phyloP scores from a whole-genome alignment of 208 protist species.

The Trypanosoma congolense region DNA sequence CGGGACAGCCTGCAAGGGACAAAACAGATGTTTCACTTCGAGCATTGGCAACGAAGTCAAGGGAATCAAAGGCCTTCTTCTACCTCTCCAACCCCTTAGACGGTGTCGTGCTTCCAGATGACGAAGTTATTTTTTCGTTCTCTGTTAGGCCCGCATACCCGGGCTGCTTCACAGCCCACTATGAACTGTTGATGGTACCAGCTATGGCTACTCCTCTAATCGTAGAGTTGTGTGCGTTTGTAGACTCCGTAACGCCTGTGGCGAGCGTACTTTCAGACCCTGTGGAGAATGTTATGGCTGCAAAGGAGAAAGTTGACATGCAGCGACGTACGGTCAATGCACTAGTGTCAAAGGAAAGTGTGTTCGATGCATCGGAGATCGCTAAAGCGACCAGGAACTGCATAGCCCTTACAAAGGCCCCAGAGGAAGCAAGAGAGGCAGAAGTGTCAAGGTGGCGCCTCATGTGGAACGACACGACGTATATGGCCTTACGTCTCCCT shows the following conservation, averaged over 20 bases:
- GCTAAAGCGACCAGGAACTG: constrained; percentile 17
- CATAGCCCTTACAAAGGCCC: neutral
- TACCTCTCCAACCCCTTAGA: constrained; percentile 55
- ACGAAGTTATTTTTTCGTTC: constrained; percentile 53
- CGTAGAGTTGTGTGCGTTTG: constrained; percentile 52
- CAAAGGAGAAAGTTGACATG: constrained; percentile 33
- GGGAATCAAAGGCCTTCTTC: constrained; percentile 38
- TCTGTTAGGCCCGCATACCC: constrained; percentile 46
- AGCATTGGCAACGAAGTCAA: constrained; percentile 31
- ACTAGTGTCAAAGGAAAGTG: constrained; percentile 19
- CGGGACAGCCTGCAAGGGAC: neutral
- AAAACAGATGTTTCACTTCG: constrained; percentile 23
- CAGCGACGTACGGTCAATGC: constrained; percentile 44
- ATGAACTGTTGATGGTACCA: constrained; percentile 81
- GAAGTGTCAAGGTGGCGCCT: constrained; percentile 14
- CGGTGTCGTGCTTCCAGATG: constrained; percentile 69
- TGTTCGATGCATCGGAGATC: constrained; percentile 44
- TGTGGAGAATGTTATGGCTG: constrained; percentile 26
- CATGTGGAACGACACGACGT: constrained; percentile 18
- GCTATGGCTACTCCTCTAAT: constrained; percentile 48
- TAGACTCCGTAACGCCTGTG: constrained; percentile 20
- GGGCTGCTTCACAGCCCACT: constrained; percentile 50
- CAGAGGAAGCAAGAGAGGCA: constrained; percentile 4
- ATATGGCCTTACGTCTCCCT: constrained; percentile 29
- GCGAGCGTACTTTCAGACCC: constrained; percentile 17